These are phyloP conservation scores for Apiotrichum montevideense DNA, from an alignment of 1,284 basidiomycete species.

Conservation along the genomic window DNA sequence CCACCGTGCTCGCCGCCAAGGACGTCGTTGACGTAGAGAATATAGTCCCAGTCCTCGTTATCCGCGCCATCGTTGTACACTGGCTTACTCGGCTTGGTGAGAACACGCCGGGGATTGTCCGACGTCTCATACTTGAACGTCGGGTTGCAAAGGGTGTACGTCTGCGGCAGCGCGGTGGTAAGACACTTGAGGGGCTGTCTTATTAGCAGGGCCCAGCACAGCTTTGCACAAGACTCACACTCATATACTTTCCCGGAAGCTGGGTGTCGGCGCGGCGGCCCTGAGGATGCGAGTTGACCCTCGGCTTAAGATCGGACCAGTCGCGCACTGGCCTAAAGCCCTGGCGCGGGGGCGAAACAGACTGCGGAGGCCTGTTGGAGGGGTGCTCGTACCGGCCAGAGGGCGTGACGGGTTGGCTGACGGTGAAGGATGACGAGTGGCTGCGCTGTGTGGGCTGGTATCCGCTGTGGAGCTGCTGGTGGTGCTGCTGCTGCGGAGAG, in stretches of 20 bases:
- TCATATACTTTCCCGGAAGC: conserved; percentile 38
- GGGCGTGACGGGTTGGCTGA: conserved; percentile 36
- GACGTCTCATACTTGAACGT: conserved; percentile 85
- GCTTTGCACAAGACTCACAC: conserved; percentile 29
- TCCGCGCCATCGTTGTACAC: conserved; percentile 90
- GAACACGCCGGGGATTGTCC: conserved; percentile 84
- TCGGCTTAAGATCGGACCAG: conserved; percentile 34
- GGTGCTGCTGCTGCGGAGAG: neutral
- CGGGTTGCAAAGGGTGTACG: conserved; percentile 87
- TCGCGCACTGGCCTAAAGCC: conserved; percentile 39
- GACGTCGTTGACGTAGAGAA: conserved; percentile 94
- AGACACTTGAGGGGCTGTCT: conserved; percentile 75
- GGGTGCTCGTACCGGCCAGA: conserved; percentile 13
- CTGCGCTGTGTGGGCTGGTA: neutral
- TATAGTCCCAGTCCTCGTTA: conserved; percentile 96
- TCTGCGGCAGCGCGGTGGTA: conserved; percentile 77
- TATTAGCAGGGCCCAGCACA: neutral
- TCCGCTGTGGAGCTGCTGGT: neutral
- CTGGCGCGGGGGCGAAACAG: conserved; percentile 10
- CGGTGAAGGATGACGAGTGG: conserved; percentile 24
- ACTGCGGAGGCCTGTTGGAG: neutral
- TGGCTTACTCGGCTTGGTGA: conserved; percentile 93
- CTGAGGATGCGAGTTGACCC: conserved; percentile 27
- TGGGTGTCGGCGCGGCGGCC: conserved; percentile 43
- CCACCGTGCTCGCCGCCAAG: conserved; percentile 76